Evolutionary conservation across 2,329 filamentous ascomycete species (phyloP).

Genomic region (Cercospora sp.): DNA sequence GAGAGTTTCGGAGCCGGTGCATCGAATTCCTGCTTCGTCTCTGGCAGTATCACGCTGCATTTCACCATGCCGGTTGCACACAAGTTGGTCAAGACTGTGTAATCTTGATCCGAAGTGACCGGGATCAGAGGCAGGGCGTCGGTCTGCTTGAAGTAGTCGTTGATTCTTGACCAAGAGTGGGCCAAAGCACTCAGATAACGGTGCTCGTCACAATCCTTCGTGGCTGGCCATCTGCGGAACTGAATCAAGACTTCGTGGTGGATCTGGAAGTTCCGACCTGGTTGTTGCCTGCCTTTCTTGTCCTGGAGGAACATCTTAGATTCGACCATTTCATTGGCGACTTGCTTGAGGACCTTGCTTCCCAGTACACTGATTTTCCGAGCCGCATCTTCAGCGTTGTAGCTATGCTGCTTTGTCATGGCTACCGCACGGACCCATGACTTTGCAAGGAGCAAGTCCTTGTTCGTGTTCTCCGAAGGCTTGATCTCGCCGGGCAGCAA

Average conservation of each 20-base stretch:
- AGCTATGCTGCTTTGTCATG: conserved; percentile 44
- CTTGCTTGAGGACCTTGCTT: conserved; percentile 43
- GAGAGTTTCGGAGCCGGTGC: conserved; percentile 46
- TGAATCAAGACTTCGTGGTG: conserved; percentile 59
- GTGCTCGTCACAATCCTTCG: conserved; percentile 27
- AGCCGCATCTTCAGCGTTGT: conserved; percentile 44
- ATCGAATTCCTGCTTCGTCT: conserved; percentile 56
- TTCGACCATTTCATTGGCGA: conserved; percentile 58
- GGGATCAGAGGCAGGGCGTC: conserved; percentile 54
- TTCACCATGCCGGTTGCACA: conserved; percentile 60
- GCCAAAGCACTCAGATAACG: conserved; percentile 34
- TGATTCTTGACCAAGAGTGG: conserved; percentile 28
- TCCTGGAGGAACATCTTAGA: conserved; percentile 60
- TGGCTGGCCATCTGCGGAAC: conserved; percentile 58
- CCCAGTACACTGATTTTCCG: conserved; percentile 43
- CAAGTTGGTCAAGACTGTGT: conserved; percentile 68
- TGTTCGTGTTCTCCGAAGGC: conserved; percentile 20
- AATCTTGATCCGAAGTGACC: conserved; percentile 61
- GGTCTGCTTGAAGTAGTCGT: conserved; percentile 41
- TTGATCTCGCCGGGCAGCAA: conserved; percentile 18
- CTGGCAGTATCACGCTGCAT: conserved; percentile 57
- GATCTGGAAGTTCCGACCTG: conserved; percentile 64
- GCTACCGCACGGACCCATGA: conserved; percentile 52
- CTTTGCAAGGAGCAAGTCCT: conserved; percentile 37
- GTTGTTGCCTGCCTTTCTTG: conserved; percentile 59